Evolutionary conservation across 1,284 basidiomycete genomes (phyloP).

Genomic region (Sporisorium sorghi): DNA sequence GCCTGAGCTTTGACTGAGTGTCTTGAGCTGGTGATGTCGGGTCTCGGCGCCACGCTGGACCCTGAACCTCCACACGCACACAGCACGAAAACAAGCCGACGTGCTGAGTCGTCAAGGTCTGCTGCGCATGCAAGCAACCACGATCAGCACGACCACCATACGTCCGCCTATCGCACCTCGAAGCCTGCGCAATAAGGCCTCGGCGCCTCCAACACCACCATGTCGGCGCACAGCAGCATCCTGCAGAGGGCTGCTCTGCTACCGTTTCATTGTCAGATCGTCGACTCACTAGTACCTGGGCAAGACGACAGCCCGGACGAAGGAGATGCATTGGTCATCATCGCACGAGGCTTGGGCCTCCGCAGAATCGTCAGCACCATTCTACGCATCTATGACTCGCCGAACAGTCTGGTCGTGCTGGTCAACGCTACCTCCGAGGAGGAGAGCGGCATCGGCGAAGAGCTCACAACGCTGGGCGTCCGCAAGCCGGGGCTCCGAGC

Average conservation of each 20-base stretch:
- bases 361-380: constrained; percentile 62
- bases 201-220: constrained; percentile 10
- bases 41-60: neutral
- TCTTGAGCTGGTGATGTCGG: neutral
- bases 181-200: constrained; percentile 4
- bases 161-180: neutral
- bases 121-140: neutral
- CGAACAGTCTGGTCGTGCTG: constrained; percentile 80
- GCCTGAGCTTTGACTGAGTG: no score
- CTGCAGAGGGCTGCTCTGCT: constrained; percentile 50
- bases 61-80: constrained; percentile 2
- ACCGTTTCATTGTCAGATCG: constrained; percentile 63
- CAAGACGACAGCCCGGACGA: constrained; percentile 58
- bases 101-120: neutral
- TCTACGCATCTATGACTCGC: constrained; percentile 86
- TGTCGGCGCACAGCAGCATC: constrained; percentile 26
- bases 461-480: constrained; percentile 90
- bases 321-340: constrained; percentile 72
- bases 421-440: constrained; percentile 89
- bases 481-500: constrained; percentile 84
- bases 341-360: constrained; percentile 64
- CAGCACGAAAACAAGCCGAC: neutral
- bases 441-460: constrained; percentile 89
- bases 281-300: constrained; percentile 58
- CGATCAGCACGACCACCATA: constrained; percentile 1